Conservation (phyloP, 2,329 filamentous ascomycete species). For the Phaeosphaeriaceae sp. region DNA sequence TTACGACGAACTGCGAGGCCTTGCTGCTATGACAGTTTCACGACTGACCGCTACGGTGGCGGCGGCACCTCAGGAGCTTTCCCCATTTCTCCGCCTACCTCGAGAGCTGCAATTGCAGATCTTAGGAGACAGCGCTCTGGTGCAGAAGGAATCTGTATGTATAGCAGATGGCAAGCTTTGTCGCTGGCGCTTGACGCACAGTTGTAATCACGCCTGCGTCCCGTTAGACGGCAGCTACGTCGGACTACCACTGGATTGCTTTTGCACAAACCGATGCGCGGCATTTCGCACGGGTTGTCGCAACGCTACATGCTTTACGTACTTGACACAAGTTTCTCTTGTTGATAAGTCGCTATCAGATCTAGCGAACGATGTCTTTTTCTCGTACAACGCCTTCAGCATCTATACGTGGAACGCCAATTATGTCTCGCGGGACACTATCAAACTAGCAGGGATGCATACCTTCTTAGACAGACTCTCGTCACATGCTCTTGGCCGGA, state of each 20-base stretch:
- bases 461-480: neutral
- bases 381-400: constrained; percentile 1
- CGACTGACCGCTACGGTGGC: neutral
- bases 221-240: neutral
- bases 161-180: neutral
- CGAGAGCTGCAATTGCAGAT: constrained; percentile 2
- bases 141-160: neutral
- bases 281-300: constrained; percentile 1
- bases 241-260: neutral
- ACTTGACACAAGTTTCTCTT: neutral
- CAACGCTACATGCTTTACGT: neutral
- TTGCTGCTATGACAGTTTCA: neutral
- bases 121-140: neutral
- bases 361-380: constrained; percentile 1
- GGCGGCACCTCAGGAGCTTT: neutral
- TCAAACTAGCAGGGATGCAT: neutral
- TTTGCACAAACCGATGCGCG: neutral
- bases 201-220: neutral
- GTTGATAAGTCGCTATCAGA: neutral
- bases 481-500: neutral
- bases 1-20: neutral
- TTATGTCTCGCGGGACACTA: neutral
- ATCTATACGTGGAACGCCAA: constrained; percentile 3
- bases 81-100: neutral
- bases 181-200: neutral